Evolutionary conservation across 2,329 filamentous ascomycete species (phyloP), one percentile per base, ranked within the genome.

Genomic region (Fusarium hostae): DNA sequence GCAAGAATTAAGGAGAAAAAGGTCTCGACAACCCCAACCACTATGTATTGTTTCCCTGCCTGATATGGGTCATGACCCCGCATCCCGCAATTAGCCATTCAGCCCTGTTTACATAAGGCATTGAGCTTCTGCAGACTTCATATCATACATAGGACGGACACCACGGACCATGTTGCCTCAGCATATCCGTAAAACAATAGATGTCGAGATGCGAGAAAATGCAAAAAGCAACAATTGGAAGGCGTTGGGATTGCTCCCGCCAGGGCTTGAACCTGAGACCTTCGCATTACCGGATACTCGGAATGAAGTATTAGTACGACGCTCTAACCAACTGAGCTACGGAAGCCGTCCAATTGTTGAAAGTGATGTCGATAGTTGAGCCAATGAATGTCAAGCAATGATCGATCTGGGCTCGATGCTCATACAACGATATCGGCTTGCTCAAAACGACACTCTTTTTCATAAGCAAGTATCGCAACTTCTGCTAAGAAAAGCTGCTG

Each of bases 291-390:
- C 58, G 44, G 52, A 75, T 45, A 68, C 63, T 75, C 58, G 66
- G 48, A 54, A 55, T 68, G 61, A 69, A 75, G 67, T 78, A 78
- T 78, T 78, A 78, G 77, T 77, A 78, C 77, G 74, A 78, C 71
- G 77, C 75, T 76, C 75, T 78, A 78, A 78, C 77, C 76, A 78
- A 77, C 76, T 78, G 74, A 77, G 76, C 77, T 78, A 78, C 70
- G 76, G 77, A 78, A 78, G 75, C 75, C 72, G 57, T 74, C 75
- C 67, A 48, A 67, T 65, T 70, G 37, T 55, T 59, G 13, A 47
- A 13, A 39, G 9, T 0, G 3, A 3, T 0, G 0, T 1, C 6
- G 3, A 5, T 40, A 22, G 11, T 11, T 5, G 3, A 15, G 6
- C 1, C 0, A 0, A 64, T 63, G 7, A 6, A 15, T 24, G 22